phyloP scores from a whole-genome alignment of 768 basidiomycete genomes.

The Serpula lacrymans region DNA sequence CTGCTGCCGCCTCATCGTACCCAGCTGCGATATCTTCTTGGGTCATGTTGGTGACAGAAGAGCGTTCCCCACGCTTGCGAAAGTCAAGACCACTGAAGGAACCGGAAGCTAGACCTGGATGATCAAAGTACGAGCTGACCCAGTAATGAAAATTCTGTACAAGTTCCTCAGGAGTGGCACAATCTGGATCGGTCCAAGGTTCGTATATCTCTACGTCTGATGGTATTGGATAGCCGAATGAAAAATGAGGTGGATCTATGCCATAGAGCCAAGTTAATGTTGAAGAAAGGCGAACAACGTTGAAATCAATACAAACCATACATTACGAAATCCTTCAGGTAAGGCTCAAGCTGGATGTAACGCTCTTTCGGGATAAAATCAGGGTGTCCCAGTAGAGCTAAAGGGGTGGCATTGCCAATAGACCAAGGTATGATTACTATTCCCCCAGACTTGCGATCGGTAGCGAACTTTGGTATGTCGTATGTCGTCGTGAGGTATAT shows the following conservation, averaged over 20 bases:
- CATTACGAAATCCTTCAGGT: constrained; percentile 29
- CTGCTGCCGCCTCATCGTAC: constrained; percentile 3
- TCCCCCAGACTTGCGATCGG: constrained; percentile 29
- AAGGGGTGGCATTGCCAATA: constrained; percentile 26
- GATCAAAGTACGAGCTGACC: constrained; percentile 29
- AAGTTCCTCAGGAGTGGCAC: constrained; percentile 19
- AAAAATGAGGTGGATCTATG: constrained; percentile 29
- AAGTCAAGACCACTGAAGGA: constrained; percentile 17
- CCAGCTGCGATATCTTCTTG: constrained; percentile 10
- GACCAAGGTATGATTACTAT: constrained; percentile 40
- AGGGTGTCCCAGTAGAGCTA: constrained; percentile 27
- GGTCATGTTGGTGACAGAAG: constrained; percentile 19
- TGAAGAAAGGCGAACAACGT: too few species aligned
- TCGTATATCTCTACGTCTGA: too few species aligned
- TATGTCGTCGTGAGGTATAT: constrained; percentile 24
- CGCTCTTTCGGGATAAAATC: constrained; percentile 16
- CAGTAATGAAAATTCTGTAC: constrained; percentile 22
- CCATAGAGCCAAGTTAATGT: neutral
- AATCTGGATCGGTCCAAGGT: constrained; percentile 19
- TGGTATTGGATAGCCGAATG: constrained; percentile 32
- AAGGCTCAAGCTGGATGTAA: constrained; percentile 24
- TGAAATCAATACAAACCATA: constrained; percentile 27
- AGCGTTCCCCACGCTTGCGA: constrained; percentile 13
- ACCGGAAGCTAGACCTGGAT: constrained; percentile 10
- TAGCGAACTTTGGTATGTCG: constrained; percentile 21